Percentiles rank a stretch among this genome's conserved stretches.
phyloP scores from a whole-genome alignment of 805 yeast genomes.

The Lachancea fermentati region DNA sequence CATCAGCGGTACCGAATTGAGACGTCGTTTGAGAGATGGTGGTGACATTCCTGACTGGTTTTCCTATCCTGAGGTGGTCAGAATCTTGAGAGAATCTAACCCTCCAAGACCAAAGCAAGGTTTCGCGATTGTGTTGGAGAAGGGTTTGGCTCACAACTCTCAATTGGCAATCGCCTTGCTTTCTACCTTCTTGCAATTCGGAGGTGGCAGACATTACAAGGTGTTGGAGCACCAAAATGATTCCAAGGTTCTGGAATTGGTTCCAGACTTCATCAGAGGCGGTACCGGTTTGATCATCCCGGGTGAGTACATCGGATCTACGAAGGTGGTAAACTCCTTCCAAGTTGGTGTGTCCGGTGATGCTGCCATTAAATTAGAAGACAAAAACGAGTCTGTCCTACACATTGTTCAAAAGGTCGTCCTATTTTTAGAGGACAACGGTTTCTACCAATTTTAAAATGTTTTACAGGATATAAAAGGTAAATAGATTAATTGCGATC shows the following conservation, averaged over 20 bases:
- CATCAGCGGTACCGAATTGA: constrained; percentile 91
- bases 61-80: constrained; percentile 93
- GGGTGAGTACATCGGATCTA: constrained; percentile 7
- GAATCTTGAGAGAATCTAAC: constrained; percentile 82
- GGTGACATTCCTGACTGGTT: constrained; percentile 93
- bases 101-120: constrained; percentile 92
- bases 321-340: constrained; percentile 34
- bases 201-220: constrained; percentile 72
- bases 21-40: constrained; percentile 82
- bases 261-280: constrained; percentile 47
- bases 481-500: too few species aligned
- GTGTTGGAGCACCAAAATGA: constrained; percentile 52
- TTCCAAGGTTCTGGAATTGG: constrained; percentile 58
- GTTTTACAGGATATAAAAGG: too few species aligned
- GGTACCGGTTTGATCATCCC: constrained; percentile 86
- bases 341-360: constrained; percentile 42
- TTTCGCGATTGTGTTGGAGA: constrained; percentile 66
- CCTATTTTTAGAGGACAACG: constrained; percentile 71
- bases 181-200: constrained; percentile 83
- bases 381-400: constrained; percentile 51
- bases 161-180: constrained; percentile 78
- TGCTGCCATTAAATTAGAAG: constrained; percentile 54
- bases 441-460: constrained; percentile 56
- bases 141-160: constrained; percentile 53
- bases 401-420: constrained; percentile 73